Base-by-base conservation (phyloP, 148 eudicot genomes). In the Camellia lanceoleosa region DNA sequence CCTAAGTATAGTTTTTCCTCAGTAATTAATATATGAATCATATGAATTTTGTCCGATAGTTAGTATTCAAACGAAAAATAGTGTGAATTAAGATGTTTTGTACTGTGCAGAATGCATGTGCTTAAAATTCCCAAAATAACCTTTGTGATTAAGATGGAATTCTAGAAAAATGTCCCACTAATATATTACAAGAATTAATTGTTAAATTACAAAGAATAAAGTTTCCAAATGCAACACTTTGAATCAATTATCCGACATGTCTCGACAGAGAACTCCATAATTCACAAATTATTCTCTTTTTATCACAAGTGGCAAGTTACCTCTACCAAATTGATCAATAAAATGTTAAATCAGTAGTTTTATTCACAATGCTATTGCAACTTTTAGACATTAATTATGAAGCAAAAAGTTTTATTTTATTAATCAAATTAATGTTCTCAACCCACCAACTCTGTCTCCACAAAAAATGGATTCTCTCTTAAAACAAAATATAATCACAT, bases 141-240 rank as follows among this genome's bases (percentile, higher is more conserved):
- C 16, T 70, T 23, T 47, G 14, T 46, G 52, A 73, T 74, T 67
- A 52, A 30, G 13, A 68, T 18, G 11, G 14, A n/a, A 65, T 68
- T 15, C 18, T 23, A 49, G 54, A 64, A 23, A 51, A 16, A 46
- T n/a, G 51, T 73, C 7, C 59, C 75, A 64, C 68, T 64, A 64
- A 5, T 30, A 64, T 30, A 30, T 30, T 30, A 30, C 42, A 71
- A 51, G 42, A 69, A 15, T 67, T 41, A 9, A 3, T 61, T n/a
- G 38, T 66, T 51, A 67, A 52, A 55, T 51, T 66, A 15, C 23
- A 42, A 23, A 49, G 73, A 78, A 67, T 68, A 78, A 74, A 66
- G 16, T 42, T 74, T 68, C 55, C 30, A 59, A 68, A 49, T 66
- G 74, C 74, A 30, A 5, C 16, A 51, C 75, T 49, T 71, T 46